Evolutionary conservation across 2,329 filamentous ascomycete genomes (phyloP), one percentile per base, ranked within the genome.

Genomic region (Leptographium flavum): DNA sequence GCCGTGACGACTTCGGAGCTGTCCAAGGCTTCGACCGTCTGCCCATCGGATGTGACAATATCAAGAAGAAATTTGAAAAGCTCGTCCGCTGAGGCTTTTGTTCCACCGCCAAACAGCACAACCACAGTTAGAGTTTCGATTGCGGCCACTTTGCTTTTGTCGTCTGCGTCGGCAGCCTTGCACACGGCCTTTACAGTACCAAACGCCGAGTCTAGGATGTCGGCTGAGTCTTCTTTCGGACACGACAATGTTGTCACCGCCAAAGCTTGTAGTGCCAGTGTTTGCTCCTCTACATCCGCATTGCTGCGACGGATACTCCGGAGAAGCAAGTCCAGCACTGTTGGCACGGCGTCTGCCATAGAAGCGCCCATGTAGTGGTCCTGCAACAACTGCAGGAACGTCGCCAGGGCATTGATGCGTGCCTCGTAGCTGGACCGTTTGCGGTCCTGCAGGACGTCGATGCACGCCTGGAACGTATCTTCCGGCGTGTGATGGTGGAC

Each of bases 31-130:
- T 78, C 76, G 36, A 90, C 70, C 2, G 71, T 76, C 33, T 81
- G 71, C 3, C 87, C 87, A 53, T 94, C 87, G 8, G 80, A 85
- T 49, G 85, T 79, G 17, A 87, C 68, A 42, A 94, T 85, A 47
- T 87, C 83, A 11, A 90, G 64, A 25, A 90, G 65, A 51, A 81
- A 85, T 3, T 80, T 76, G 69, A 93, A 81, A 39, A 84, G 67
- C 30, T 87, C 81, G 35, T 81, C 67, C 0, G 79, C 76, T 19
- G 79, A 80, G 28, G 80, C 76, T 27, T 76, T 71, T 5, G 75
- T 73, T 1, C 82, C 83, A 2, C 86, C 86, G 15, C 82, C 83
- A 53, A 86, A 90, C 53, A 85, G 76, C 2, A 81, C 76, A 22
- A 77, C 76, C n/a, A 83, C 71, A 31, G 77, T 74, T 44, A 93